A percentile compares a stretch with the other conserved stretches of the same genome.
Conservation (phyloP, 2,329 filamentous ascomycete genomes). For the Fusarium concolor region DNA sequence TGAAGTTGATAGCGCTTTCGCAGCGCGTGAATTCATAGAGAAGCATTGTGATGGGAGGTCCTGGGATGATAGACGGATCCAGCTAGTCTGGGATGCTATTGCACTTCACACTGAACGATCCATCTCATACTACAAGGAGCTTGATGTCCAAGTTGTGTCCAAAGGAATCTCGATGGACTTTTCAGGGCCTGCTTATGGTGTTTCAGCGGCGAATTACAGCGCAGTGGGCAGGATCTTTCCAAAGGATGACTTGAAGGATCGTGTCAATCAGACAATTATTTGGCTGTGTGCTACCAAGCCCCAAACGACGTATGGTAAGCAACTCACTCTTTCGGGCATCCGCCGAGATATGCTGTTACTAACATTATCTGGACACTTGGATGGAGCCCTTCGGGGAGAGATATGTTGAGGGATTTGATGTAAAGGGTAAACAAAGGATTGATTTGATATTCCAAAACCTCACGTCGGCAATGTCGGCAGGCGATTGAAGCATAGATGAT, state of each 20-base stretch:
- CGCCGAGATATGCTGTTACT: background rate
- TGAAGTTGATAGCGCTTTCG: constrained; percentile 22
- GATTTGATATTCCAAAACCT: background rate
- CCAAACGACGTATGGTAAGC: constrained; percentile 12
- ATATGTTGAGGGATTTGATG: too few species aligned
- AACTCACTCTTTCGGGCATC: background rate
- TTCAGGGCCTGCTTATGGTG: background rate
- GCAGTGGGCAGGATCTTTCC: background rate
- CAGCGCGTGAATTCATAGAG: constrained; percentile 8
- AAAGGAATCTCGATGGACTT: too few species aligned
- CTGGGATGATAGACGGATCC: background rate
- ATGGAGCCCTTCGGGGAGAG: constrained; percentile 2
- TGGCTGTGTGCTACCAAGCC: constrained; percentile 21
- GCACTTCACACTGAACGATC: constrained; percentile 18
- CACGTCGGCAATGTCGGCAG: background rate
- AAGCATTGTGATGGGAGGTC: background rate
- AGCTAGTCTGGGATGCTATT: constrained; percentile 23
- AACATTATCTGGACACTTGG: constrained; percentile 2
- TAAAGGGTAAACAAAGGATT: background rate
- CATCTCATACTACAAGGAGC: constrained; percentile 20
- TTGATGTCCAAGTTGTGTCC: too few species aligned
- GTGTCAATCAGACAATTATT: constrained; percentile 17
- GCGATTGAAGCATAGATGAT: too few species aligned
- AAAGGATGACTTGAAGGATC: constrained; percentile 2
- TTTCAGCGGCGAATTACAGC: background rate